These are phyloP conservation scores for Thalia dealbata DNA, from an alignment of 176 grass and related monocot species.

Conservation along the genomic window DNA sequence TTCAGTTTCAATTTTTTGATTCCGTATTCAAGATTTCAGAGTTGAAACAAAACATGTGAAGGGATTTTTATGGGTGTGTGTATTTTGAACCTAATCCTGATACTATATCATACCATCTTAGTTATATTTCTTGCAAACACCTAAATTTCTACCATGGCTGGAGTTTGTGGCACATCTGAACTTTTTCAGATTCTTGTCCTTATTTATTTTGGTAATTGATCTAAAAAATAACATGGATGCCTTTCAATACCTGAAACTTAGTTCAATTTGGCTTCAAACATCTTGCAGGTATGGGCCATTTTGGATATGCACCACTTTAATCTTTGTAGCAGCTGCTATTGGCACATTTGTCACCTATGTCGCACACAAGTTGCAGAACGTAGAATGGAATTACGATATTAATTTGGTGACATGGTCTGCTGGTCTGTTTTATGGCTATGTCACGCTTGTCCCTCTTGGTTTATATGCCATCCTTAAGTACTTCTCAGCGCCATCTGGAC, in stretches of 20 bases:
- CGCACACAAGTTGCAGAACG: conserved; percentile 88
- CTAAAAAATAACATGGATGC: conserved; percentile 1
- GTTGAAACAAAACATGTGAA: background rate
- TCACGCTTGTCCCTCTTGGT: conserved; percentile 80
- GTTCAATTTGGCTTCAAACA: background rate
- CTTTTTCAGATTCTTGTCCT: background rate
- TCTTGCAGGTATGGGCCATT: conserved; percentile 85
- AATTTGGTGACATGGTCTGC: conserved; percentile 98
- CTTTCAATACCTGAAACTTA: conserved; percentile 16
- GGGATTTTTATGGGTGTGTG: background rate
- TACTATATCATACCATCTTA: background rate
- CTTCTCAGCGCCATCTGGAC: conserved; percentile 88
- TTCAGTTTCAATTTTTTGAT: background rate
- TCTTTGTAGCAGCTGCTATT: conserved; percentile 87
- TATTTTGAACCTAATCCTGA: background rate
- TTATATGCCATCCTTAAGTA: conserved; percentile 91
- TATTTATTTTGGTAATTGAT: background rate
- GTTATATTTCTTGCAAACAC: background rate
- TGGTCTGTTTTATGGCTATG: conserved; percentile 95
- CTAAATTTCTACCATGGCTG: background rate
- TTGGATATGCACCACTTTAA: conserved; percentile 95
- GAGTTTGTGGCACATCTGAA: background rate
- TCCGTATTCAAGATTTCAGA: background rate
- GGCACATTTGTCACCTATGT: conserved; percentile 94
- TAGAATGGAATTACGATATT: conserved; percentile 93